These are phyloP conservation scores for Arachnomyces sp. DNA, from an alignment of 2,329 filamentous ascomycete genomes.

Conservation along the genomic window DNA sequence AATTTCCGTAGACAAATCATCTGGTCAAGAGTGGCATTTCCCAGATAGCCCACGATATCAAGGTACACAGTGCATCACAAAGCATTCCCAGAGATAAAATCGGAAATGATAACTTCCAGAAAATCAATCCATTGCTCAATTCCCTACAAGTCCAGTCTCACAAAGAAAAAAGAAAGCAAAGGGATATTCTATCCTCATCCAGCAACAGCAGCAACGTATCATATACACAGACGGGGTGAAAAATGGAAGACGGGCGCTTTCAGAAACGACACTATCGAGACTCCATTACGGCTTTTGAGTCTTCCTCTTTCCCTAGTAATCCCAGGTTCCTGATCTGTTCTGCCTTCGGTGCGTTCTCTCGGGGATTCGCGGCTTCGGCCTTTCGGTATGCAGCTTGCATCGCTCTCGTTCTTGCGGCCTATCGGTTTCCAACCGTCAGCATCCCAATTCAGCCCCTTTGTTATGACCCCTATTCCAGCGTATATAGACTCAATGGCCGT, in stretches of 20 bases:
- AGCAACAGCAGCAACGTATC: constrained; percentile 17
- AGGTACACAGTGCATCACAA: too few relatives aligned
- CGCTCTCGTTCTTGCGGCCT: constrained; percentile 70
- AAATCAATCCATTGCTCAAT: too few relatives aligned
- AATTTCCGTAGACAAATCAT: too few relatives aligned
- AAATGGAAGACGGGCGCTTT: constrained; percentile 14
- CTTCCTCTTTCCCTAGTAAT: constrained; percentile 73
- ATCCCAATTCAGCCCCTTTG: too few relatives aligned
- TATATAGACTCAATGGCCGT: background rate
- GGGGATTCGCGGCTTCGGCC: constrained; percentile 62
- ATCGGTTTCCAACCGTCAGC: background rate
- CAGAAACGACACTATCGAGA: constrained; percentile 9
- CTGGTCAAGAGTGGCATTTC: too few relatives aligned
- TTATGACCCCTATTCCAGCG: background rate
- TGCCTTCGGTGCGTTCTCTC: constrained; percentile 72
- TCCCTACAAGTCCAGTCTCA: background rate
- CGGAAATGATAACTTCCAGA: too few relatives aligned
- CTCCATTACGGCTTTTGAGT: constrained; percentile 53
- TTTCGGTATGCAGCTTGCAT: constrained; percentile 82
- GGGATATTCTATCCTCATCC: constrained; percentile 2
- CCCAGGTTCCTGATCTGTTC: constrained; percentile 84
- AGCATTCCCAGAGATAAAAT: too few relatives aligned
- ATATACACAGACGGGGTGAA: constrained; percentile 13
- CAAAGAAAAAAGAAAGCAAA: background rate
- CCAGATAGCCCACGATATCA: too few relatives aligned